Conservation (phyloP, 2,329 filamentous ascomycete species). For the Botrytis cinerea region DNA sequence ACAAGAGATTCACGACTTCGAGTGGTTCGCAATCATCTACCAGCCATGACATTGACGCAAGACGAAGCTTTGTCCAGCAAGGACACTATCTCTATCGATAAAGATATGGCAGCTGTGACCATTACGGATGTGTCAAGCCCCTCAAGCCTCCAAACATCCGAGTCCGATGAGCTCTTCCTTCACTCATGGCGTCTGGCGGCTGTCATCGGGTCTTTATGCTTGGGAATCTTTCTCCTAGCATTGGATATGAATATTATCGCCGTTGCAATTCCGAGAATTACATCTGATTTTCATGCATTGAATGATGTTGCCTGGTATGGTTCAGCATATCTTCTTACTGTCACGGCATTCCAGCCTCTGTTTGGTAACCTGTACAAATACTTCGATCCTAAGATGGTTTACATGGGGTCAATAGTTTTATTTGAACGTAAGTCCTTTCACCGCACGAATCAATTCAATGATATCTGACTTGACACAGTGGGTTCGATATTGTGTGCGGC, state of each 20-base stretch:
- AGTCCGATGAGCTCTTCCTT: background rate
- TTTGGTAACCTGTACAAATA: conserved; percentile 32
- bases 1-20: background rate
- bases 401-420: conserved; percentile 22
- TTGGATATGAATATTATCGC: conserved; percentile 14
- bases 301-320: conserved; percentile 50
- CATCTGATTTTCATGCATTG: conserved; percentile 44
- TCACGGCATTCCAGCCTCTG: conserved; percentile 37
- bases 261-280: conserved; percentile 53
- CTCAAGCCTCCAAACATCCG: background rate
- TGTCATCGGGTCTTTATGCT: conserved; percentile 15
- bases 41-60: background rate
- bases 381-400: conserved; percentile 27
- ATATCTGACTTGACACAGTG: conserved; percentile 27
- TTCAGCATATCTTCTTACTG: conserved; percentile 43
- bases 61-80: conserved; percentile 4
- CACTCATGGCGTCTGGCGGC: conserved; percentile 10
- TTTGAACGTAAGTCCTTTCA: conserved; percentile 7
- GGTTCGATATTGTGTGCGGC: conserved; percentile 51
- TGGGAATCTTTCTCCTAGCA: conserved; percentile 13
- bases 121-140: background rate
- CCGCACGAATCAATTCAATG: no score
- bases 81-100: background rate
- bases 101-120: background rate
- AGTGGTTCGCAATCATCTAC: background rate